Evolutionary conservation across 1,284 basidiomycete species (phyloP), one percentile per base, ranked within the genome.

Genomic region (Salmacisia buchloeana): DNA sequence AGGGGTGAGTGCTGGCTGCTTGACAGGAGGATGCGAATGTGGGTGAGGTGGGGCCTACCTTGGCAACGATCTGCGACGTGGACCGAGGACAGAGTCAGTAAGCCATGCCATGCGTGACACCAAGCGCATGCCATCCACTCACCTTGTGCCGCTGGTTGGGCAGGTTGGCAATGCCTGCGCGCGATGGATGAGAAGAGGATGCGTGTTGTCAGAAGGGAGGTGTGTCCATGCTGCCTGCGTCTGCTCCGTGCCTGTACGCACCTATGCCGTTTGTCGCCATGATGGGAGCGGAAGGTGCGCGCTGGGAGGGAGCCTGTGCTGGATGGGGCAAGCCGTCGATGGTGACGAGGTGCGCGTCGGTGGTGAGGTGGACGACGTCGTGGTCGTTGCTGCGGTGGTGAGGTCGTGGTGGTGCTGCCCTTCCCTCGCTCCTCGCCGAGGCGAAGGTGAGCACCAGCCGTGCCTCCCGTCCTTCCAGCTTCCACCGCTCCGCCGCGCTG

Each of bases 141-240:
- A 58, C 38, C 65, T 76, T 74, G 74, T 79, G 77, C 58, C 76
- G 65, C 70, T 73, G 65, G 85, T 97, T 97, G 67, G 94, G 94
- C 74, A 97, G 85, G 84, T 97, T 97, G 81, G 88, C 88, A 79
- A 92, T 93, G 73, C 81, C 79, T 73, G 61, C 12, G 15, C 21
- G 38, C 13, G 39, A 25, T n/a, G 45, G 15, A n/a, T 57, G 29
- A 38, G 43, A 54, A 25, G 25, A 61, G 25, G 12, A 49, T 23
- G 13, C 33, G 25, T 29, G 35, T 31, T n/a, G n/a, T n/a, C n/a
- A n/a, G n/a, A n/a, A n/a, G n/a, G n/a, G n/a, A n/a, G n/a, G n/a
- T n/a, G n/a, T n/a, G n/a, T n/a, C n/a, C n/a, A 10, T 9, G 15
- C 36, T 25, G 29, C 10, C 21, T 58, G 56, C 27, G 9, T 58